Percentiles rank a stretch among this genome's conserved stretches.
These are phyloP conservation scores for Fraxinus paxiana DNA, from an alignment of 305 asterid species.

Conservation along the genomic window DNA sequence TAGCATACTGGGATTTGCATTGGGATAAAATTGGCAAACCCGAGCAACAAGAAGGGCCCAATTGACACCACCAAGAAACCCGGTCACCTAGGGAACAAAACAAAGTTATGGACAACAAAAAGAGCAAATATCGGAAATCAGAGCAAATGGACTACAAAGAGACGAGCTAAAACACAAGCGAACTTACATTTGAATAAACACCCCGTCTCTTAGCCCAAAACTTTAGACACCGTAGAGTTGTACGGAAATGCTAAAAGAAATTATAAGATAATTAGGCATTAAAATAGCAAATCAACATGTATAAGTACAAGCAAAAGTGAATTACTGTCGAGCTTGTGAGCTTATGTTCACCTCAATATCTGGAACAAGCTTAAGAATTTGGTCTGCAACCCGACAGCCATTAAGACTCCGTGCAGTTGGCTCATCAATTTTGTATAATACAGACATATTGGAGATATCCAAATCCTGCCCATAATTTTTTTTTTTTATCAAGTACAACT, in stretches of 20 bases:
- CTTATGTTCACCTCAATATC: slow-evolving; percentile 54
- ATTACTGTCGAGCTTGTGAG: background rate
- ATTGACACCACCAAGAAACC: slow-evolving; percentile 97
- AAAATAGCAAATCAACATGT: background rate
- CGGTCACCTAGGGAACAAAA: slow-evolving; percentile 64
- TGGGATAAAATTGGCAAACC: slow-evolving; percentile 83
- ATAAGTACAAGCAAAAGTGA: background rate
- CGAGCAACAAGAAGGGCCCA: slow-evolving; percentile 99
- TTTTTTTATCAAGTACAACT: background rate
- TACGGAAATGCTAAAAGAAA: slow-evolving; percentile 60
- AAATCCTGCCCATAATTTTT: slow-evolving; percentile 51
- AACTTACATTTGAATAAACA: slow-evolving; percentile 94
- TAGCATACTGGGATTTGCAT: slow-evolving; percentile 91
- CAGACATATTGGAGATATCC: slow-evolving; percentile 71
- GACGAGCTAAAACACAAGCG: background rate
- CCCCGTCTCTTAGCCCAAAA: slow-evolving; percentile 98
- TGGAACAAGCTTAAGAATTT: slow-evolving; percentile 87
- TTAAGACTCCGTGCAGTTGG: slow-evolving; percentile 91
- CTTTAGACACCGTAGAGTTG: slow-evolving; percentile 74
- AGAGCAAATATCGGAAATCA: background rate
- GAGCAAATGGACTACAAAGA: background rate
- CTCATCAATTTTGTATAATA: slow-evolving; percentile 78
- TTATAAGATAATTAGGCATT: slow-evolving; percentile 14
- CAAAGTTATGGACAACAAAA: background rate
- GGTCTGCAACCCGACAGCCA: slow-evolving; percentile 97